Evolutionary conservation across 1,284 basidiomycete species (phyloP), one percentile per base, ranked within the genome.

Genomic region (Gomphus bonarii): DNA sequence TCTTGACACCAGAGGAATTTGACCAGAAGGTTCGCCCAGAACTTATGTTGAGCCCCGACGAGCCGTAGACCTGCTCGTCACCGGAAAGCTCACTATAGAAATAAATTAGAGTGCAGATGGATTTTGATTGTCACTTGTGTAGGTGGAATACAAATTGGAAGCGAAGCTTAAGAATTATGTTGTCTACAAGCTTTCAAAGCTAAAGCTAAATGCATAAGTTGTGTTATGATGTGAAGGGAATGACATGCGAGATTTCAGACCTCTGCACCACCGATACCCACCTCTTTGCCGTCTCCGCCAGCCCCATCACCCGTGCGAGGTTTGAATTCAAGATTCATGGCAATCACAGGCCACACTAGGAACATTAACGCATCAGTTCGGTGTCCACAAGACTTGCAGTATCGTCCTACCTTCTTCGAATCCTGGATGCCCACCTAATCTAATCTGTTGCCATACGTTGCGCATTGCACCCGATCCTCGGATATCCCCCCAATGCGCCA

Each of bases 11-110:
- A 3, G 92, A 97, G 69, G 91, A 97, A 70, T 99, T 99, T 71
- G 95, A 99, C 73, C 75, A 83, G 69, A 91, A 93, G 73, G 97
- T 99, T 62, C 82, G 91, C 61, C 97, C 97, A 54, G 95, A 99
- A 76, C 74, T 91, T 69, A 91, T 91, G 88, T 67, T 91, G 62
- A 72, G 85, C 64, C 88, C 88, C 35, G 79, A 81, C 54, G 85
- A 89, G 67, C 70, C 67, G 57, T 77, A 66, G 62, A 61, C 50
- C 16, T 25, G 30, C 4, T 48, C 10, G 22, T n/a, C 25, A 43
- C 8, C n/a, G 42, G 11, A 22, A 18, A 16, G 38, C 14, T 16
- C 14, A 3, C 2, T 16, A 16, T 16, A 6, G 6, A 16, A 2
- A 16, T 12, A 40, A 16, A 16, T 12, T 3, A 3, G 1, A 30